Evolutionary conservation across 768 basidiomycete genomes (phyloP).

Genomic region (Amanita rubescens): DNA sequence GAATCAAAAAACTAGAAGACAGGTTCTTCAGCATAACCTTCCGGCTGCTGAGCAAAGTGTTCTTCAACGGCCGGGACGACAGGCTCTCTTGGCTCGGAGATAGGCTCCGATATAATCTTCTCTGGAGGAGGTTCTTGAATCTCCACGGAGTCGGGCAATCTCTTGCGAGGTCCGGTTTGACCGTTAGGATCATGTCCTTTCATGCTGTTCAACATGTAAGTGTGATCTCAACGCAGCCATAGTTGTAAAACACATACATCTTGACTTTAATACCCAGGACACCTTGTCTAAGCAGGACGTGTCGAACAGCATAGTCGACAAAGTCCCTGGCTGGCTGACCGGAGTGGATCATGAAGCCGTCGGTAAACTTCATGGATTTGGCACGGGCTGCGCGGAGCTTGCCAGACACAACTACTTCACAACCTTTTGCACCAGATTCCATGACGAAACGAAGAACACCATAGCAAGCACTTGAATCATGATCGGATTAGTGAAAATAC

Average conservation of each 20-base stretch:
- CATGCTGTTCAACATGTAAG: slow-evolving; percentile 56
- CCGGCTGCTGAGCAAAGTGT: slow-evolving; percentile 35
- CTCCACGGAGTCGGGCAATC: slow-evolving; percentile 90
- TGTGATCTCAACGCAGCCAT: not conserved
- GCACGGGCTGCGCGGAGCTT: slow-evolving; percentile 99
- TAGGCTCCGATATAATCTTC: slow-evolving; percentile 83
- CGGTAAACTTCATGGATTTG: slow-evolving; percentile 99
- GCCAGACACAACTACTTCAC: slow-evolving; percentile 98
- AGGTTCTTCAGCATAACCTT: slow-evolving; percentile 37
- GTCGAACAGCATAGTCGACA: slow-evolving; percentile 95
- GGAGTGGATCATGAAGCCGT: slow-evolving; percentile 99
- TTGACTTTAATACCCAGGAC: slow-evolving; percentile 99
- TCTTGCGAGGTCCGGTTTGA: slow-evolving; percentile 79
- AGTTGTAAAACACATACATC: slow-evolving; percentile 49
- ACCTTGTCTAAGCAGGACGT: slow-evolving; percentile 97
- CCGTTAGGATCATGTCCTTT: slow-evolving; percentile 94
- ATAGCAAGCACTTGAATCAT: slow-evolving; percentile 74
- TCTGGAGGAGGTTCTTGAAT: slow-evolving; percentile 87
- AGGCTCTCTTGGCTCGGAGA: slow-evolving; percentile 83
- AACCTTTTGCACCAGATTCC: slow-evolving; percentile 99
- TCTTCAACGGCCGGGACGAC: slow-evolving; percentile 51
- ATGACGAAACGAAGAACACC: slow-evolving; percentile 99
- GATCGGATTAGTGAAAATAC: not conserved
- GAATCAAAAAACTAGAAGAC: slow-evolving; percentile 44
- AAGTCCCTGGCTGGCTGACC: slow-evolving; percentile 97